A percentile compares a stretch with the other conserved stretches of the same genome.
These are phyloP conservation scores for Phoma herbarum DNA, from an alignment of 2,329 filamentous ascomycete species.

Conservation along the genomic window DNA sequence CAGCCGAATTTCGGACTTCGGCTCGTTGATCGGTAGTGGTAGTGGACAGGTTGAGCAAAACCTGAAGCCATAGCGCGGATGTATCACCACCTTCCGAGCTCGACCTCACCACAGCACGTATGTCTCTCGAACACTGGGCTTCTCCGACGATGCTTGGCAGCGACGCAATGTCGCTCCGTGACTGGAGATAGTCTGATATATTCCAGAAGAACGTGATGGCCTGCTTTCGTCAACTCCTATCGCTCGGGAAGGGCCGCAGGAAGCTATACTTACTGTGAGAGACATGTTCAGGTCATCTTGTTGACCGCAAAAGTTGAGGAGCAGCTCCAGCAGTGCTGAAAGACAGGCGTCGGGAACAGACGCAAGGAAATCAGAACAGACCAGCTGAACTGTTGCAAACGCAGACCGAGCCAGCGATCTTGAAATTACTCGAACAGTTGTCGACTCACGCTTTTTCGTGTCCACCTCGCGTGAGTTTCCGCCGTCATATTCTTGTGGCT, in stretches of 20 bases:
- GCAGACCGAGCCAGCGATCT: slow-evolving; percentile 82
- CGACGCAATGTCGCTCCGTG: slow-evolving; percentile 54
- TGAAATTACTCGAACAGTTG: slow-evolving; percentile 60
- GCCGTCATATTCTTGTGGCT: neutral
- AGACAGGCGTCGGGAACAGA: slow-evolving; percentile 73
- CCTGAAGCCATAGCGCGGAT: slow-evolving; percentile 79
- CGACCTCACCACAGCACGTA: slow-evolving; percentile 67
- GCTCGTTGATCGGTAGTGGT: slow-evolving; percentile 76
- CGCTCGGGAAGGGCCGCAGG: neutral
- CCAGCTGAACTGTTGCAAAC: slow-evolving; percentile 88
- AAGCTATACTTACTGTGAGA: slow-evolving; percentile 71
- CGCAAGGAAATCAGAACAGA: slow-evolving; percentile 92
- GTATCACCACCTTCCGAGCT: slow-evolving; percentile 68
- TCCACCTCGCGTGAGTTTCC: neutral
- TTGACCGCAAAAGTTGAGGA: slow-evolving; percentile 89
- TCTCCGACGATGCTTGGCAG: slow-evolving; percentile 39
- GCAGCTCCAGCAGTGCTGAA: slow-evolving; percentile 83
- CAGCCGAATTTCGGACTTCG: slow-evolving; percentile 84
- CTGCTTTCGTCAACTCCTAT: slow-evolving; percentile 51
- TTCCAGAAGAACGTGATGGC: slow-evolving; percentile 97
- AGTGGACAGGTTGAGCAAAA: slow-evolving; percentile 74
- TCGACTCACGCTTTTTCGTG: neutral
- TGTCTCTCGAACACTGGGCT: slow-evolving; percentile 56
- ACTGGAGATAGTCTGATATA: slow-evolving; percentile 82
- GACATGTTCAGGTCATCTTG: slow-evolving; percentile 94